phyloP scores from a whole-genome alignment of 768 basidiomycete species.

The Tricholoma sp. region DNA sequence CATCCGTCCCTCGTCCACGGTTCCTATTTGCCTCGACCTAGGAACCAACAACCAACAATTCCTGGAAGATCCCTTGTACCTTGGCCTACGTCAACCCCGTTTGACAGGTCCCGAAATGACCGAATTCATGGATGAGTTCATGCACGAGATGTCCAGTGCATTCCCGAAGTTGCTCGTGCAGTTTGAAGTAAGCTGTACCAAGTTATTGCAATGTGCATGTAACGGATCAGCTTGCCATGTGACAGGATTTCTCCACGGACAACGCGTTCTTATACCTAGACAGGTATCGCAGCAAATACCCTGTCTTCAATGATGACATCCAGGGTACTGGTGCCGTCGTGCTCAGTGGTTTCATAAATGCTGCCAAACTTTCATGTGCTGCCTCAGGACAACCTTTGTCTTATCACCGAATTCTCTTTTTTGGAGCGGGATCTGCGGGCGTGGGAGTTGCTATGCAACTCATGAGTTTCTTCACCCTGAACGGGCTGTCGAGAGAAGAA shows the following conservation, averaged over 20 bases:
- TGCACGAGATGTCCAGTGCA: slow-evolving; percentile 67
- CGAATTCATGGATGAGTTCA: slow-evolving; percentile 91
- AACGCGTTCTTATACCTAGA: slow-evolving; percentile 86
- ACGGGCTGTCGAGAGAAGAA: slow-evolving; percentile 72
- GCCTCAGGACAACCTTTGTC: slow-evolving; percentile 65
- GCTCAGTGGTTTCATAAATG: slow-evolving; percentile 85
- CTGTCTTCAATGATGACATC: slow-evolving; percentile 88
- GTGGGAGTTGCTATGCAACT: slow-evolving; percentile 90
- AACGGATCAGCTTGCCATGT: not conserved
- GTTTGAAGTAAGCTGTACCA: slow-evolving; percentile 53
- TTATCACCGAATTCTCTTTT: slow-evolving; percentile 85
- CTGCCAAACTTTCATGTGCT: slow-evolving; percentile 68
- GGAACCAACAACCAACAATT: slow-evolving; percentile 82
- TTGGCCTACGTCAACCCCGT: slow-evolving; percentile 75
- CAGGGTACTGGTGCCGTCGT: slow-evolving; percentile 91
- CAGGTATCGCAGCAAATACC: slow-evolving; percentile 68
- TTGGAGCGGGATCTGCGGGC: slow-evolving; percentile 89
- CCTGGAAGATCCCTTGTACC: slow-evolving; percentile 84
- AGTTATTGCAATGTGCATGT: not conserved
- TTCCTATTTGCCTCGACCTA: slow-evolving; percentile 84
- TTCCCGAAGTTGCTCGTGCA: slow-evolving; percentile 86
- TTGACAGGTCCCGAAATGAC: slow-evolving; percentile 59
- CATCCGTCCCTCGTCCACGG: slow-evolving; percentile 69
- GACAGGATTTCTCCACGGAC: slow-evolving; percentile 85
- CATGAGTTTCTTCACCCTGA: slow-evolving; percentile 82